Evolutionary conservation across 73 alveolate species (phyloP).

Genomic region (Effrenium voratum): DNA sequence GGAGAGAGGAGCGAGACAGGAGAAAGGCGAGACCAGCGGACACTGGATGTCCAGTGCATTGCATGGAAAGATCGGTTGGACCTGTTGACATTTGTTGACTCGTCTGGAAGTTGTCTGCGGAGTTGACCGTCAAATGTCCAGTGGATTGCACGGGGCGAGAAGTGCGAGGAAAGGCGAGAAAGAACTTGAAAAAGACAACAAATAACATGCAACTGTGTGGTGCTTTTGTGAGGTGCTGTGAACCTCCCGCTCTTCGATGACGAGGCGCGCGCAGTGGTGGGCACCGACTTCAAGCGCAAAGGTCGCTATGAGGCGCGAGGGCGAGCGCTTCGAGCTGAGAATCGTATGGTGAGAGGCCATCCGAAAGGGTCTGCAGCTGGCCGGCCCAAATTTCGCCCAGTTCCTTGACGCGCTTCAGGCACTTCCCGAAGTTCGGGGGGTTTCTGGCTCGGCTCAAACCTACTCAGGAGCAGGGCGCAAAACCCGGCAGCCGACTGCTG

Average conservation of each 20-base stretch:
- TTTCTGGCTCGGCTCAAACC: background rate
- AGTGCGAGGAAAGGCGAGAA: too few species aligned
- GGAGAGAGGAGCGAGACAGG: too few species aligned
- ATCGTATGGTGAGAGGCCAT: constrained; percentile 11
- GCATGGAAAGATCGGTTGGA: too few species aligned
- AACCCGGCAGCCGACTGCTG: constrained; percentile 57
- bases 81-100: background rate
- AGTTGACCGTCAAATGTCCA: too few species aligned
- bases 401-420: constrained; percentile 75
- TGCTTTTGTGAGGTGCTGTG: constrained; percentile 36
- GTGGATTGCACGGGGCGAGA: too few species aligned
- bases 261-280: constrained; percentile 87
- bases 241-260: constrained; percentile 68
- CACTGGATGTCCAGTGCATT: too few species aligned
- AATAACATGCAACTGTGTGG: too few species aligned
- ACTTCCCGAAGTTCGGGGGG: background rate
- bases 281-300: constrained; percentile 81
- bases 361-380: constrained; percentile 64
- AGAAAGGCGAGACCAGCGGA: too few species aligned
- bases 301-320: constrained; percentile 60
- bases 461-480: constrained; percentile 63
- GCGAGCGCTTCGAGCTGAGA: background rate
- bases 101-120: too few species aligned
- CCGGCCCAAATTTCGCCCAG: constrained; percentile 71
- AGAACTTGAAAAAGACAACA: too few species aligned